Base-by-base conservation (phyloP, 306 rosid species). In the Medicago ruthenica region DNA sequence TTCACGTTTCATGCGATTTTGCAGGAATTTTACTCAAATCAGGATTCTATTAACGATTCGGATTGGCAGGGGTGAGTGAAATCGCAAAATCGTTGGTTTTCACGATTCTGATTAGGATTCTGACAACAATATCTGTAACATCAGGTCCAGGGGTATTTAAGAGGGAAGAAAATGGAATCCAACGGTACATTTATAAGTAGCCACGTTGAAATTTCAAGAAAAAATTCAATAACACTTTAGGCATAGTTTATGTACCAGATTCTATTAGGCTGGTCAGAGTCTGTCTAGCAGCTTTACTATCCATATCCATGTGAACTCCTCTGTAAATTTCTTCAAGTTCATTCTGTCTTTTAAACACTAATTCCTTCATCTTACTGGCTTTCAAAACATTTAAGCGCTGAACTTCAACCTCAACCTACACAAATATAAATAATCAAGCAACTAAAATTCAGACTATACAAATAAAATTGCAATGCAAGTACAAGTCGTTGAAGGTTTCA, bases 291-390 rank as follows among this genome's bases (percentile, higher is more conserved):
- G 86, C 81, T 81, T 87, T 88, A 72, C 88, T 69, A 55, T 91
- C 95, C 10, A 94, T 85, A 74, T 90, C 95, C 95, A 94, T 87
- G 81, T 90, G 96, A 83, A 90, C 96, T 73, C 84, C 93, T 81
- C 79, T 85, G 78, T 86, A 94, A 70, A 94, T 88, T 81, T 87
- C 93, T 84, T 94, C 96, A 21, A 94, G 95, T 74, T 90, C 96
- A 73, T 50, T 83, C 87, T 91, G 98, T 77, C 93, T 90, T 83
- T 91, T 94, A 71, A 91, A 85, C 71, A 91, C 89, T 76, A 94
- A 79, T 55, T 91, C 93, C 88, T 85, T 88, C 90, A 90, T 87
- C 83, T 87, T 94, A 85, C 93, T 88, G 59, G 79, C 89, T 87
- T 94, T 94, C 78, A 94, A 70, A 86, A 85, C 72, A 86, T 86